Percentiles rank a stretch among this genome's conserved stretches.
phyloP scores from a whole-genome alignment of 2,329 filamentous ascomycete genomes.

The Xylaria sp. region DNA sequence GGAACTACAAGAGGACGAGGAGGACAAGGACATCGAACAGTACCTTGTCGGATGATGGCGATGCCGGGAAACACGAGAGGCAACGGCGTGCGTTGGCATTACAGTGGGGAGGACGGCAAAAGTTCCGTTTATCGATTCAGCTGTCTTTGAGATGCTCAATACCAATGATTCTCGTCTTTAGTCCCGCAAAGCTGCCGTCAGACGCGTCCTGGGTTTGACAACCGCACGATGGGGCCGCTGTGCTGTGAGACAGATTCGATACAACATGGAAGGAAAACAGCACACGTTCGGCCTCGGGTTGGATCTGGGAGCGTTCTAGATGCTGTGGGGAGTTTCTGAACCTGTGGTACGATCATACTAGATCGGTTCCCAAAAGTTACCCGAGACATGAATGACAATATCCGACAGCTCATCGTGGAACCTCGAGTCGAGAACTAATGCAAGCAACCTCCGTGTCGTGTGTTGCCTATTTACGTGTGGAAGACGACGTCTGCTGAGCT shows the following conservation, averaged over 20 bases:
- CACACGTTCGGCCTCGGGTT: not conserved
- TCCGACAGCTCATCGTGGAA: not conserved
- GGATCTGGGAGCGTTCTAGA: not conserved
- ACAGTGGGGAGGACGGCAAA: not conserved
- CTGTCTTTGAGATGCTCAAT: not conserved
- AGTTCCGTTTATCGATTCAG: not conserved
- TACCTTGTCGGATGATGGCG: slow-evolving; percentile 50
- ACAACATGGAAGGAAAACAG: not conserved
- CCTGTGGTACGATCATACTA: not conserved
- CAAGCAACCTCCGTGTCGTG: not conserved
- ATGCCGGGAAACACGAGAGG: not conserved
- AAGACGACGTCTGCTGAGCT: not conserved
- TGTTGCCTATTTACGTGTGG: not conserved
- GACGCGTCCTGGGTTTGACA: not conserved
- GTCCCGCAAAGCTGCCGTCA: not conserved
- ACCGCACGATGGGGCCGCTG: not conserved
- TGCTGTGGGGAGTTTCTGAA: not conserved
- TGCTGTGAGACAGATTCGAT: not conserved
- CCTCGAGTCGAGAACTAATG: not conserved
- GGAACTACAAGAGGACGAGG: slow-evolving; percentile 62
- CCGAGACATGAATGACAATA: not conserved
- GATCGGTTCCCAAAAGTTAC: not conserved
- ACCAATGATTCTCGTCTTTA: not conserved
- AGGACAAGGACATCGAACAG: slow-evolving; percentile 76
- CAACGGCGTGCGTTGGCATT: not conserved